A percentile compares a stretch with the other conserved stretches of the same genome.
phyloP scores from a whole-genome alignment of 352 stramenopile genomes.

The Halophytophthora polymorphica region DNA sequence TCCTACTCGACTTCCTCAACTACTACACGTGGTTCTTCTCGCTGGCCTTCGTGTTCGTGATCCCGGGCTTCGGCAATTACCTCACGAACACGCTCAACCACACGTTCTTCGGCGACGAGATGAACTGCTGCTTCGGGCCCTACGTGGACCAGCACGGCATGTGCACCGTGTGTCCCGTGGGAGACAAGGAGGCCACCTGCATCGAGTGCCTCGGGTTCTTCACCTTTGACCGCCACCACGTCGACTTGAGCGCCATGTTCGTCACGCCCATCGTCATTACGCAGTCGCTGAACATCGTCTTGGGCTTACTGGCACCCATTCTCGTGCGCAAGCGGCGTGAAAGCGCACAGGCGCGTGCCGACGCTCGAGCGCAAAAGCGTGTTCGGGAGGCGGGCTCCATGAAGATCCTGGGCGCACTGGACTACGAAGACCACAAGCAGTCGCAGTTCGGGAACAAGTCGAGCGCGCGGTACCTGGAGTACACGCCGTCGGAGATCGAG shows the following conservation, averaged over 20 bases:
- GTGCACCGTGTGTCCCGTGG: slow-evolving; percentile 63
- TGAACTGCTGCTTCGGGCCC: slow-evolving; percentile 87
- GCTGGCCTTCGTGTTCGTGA: slow-evolving; percentile 86
- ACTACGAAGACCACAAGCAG: slow-evolving; percentile 69
- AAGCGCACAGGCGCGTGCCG: slow-evolving; percentile 49
- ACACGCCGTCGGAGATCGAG: slow-evolving; percentile 56
- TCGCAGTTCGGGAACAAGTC: slow-evolving; percentile 77
- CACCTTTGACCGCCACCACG: slow-evolving; percentile 80
- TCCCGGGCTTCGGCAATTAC: slow-evolving; percentile 77
- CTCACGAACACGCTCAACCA: slow-evolving; percentile 85
- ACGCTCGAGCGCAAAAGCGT: slow-evolving; percentile 62
- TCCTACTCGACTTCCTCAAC: slow-evolving; percentile 86
- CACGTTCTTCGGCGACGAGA: slow-evolving; percentile 72
- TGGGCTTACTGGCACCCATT: slow-evolving; percentile 64
- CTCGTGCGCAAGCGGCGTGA: slow-evolving; percentile 68
- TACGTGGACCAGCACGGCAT: slow-evolving; percentile 73
- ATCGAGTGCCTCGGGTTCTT: slow-evolving; percentile 79
- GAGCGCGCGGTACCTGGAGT: slow-evolving; percentile 61
- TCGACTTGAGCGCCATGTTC: slow-evolving; percentile 85
- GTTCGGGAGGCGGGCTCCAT: slow-evolving; percentile 68
- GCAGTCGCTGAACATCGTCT: slow-evolving; percentile 73
- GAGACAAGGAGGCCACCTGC: slow-evolving; percentile 60
- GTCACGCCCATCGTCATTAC: slow-evolving; percentile 85
- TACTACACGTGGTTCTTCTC: slow-evolving; percentile 92
- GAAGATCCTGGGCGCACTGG: slow-evolving; percentile 78